These are phyloP conservation scores for Verruconis gallopava DNA, from an alignment of 2,329 filamentous ascomycete species.

Conservation along the genomic window DNA sequence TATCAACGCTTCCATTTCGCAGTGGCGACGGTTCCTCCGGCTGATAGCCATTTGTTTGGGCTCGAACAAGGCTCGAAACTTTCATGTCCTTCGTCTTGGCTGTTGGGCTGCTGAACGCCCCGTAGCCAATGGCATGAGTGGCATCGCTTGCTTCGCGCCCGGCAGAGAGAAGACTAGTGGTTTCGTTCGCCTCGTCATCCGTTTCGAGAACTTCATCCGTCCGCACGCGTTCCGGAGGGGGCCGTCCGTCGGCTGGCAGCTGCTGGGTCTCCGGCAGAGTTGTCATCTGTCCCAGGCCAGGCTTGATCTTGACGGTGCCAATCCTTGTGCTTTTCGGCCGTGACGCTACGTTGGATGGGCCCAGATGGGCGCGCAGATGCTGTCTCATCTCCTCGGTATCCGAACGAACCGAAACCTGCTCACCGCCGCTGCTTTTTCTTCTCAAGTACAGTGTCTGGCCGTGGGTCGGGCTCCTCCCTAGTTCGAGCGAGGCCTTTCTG, in stretches of 20 bases:
- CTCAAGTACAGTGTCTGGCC: slow-evolving; percentile 30
- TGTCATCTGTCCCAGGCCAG: slow-evolving; percentile 23
- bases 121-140: slow-evolving; percentile 45
- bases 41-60: background rate
- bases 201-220: background rate
- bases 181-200: slow-evolving; percentile 1
- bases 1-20: background rate
- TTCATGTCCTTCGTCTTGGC: slow-evolving; percentile 15
- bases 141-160: slow-evolving; percentile 51
- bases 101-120: slow-evolving; percentile 23
- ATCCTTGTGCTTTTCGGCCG: slow-evolving; percentile 48
- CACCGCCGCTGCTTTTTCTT: slow-evolving; percentile 9
- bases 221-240: background rate
- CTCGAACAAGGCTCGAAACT: background rate
- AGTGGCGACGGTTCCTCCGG: background rate
- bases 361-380: slow-evolving; percentile 46
- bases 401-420: slow-evolving; percentile 31
- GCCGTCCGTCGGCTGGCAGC: background rate
- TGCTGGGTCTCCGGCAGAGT: slow-evolving; percentile 6
- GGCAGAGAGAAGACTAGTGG: slow-evolving; percentile 37
- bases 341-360: slow-evolving; percentile 50
- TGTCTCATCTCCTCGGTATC: slow-evolving; percentile 43
- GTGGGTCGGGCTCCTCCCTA: slow-evolving; percentile 18
- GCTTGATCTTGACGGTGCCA: slow-evolving; percentile 53
- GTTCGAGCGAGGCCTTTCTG: slow-evolving; percentile 8